phyloP scores from a whole-genome alignment of 768 basidiomycete genomes.

The Phlegmacium glaucopus region DNA sequence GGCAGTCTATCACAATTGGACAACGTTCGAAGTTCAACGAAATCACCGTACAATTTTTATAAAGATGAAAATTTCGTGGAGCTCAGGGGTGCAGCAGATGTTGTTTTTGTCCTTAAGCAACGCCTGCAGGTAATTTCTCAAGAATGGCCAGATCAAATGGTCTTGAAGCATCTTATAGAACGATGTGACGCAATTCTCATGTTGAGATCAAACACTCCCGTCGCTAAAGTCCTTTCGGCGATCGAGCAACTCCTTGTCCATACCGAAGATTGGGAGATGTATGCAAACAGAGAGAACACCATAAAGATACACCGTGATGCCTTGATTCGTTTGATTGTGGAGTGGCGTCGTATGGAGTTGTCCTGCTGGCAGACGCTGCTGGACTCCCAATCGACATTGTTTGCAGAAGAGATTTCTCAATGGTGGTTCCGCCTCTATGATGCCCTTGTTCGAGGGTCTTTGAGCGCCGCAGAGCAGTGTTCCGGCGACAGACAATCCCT shows the following conservation, averaged over 20 bases:
- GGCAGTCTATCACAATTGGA: slow-evolving; percentile 19
- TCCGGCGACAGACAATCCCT: slow-evolving; percentile 29
- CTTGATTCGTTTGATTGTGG: slow-evolving; percentile 71
- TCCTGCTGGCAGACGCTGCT: slow-evolving; percentile 83
- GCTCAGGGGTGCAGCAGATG: slow-evolving; percentile 52
- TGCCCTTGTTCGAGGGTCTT: slow-evolving; percentile 59
- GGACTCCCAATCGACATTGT: slow-evolving; percentile 59
- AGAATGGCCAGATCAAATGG: slow-evolving; percentile 98
- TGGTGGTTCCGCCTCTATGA: slow-evolving; percentile 97
- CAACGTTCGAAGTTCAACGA: slow-evolving; percentile 5
- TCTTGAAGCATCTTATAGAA: slow-evolving; percentile 77
- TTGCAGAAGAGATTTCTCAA: slow-evolving; percentile 43
- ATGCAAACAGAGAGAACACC: slow-evolving; percentile 88
- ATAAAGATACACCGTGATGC: slow-evolving; percentile 63
- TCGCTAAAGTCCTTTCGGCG: slow-evolving; percentile 79
- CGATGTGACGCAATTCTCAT: slow-evolving; percentile 66
- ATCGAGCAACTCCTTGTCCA: slow-evolving; percentile 84
- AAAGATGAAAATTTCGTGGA: slow-evolving; percentile 71
- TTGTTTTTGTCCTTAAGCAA: slow-evolving; percentile 47
- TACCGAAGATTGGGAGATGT: slow-evolving; percentile 95
- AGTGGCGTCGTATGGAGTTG: slow-evolving; percentile 89
- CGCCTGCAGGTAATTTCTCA: slow-evolving; percentile 56
- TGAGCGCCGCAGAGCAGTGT: slow-evolving; percentile 41
- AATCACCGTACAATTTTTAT: slow-evolving; percentile 72
- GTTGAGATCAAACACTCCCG: slow-evolving; percentile 61